Conservation (phyloP, 1,139 yeast genomes). For the Suhomyces coccinellae region DNA sequence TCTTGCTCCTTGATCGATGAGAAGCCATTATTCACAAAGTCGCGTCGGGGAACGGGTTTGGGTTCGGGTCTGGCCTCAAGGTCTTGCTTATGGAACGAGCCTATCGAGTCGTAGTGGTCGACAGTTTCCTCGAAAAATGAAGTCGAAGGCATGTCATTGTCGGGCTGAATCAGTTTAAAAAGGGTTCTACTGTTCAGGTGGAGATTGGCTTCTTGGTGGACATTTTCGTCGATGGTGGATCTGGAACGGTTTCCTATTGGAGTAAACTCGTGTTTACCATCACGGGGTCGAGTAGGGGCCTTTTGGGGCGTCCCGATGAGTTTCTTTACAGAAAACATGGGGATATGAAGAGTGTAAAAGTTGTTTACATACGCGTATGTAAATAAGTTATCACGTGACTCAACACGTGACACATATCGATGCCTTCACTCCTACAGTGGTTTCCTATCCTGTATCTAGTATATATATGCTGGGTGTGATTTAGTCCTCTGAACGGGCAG, state of each 20-base stretch:
- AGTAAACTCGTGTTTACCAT: slow-evolving; percentile 36
- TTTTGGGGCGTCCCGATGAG: slow-evolving; percentile 33
- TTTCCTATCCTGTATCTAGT: no score
- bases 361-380: slow-evolving; percentile 9
- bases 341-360: neutral
- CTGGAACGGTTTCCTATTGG: slow-evolving; percentile 37
- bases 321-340: slow-evolving; percentile 20
- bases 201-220: slow-evolving; percentile 1
- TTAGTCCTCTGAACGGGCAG: neutral
- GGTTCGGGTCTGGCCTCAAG: neutral
- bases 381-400: neutral
- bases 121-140: slow-evolving; percentile 34
- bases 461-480: neutral
- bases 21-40: slow-evolving; percentile 27
- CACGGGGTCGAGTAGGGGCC: slow-evolving; percentile 4
- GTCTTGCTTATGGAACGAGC: slow-evolving; percentile 5
- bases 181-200: slow-evolving; percentile 10
- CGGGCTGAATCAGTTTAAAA: slow-evolving; percentile 17
- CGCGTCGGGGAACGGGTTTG: slow-evolving; percentile 13
- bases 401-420: neutral
- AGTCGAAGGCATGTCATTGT: slow-evolving; percentile 10
- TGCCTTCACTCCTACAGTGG: no score
- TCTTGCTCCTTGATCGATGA: slow-evolving; percentile 55
- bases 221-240: slow-evolving; percentile 10
- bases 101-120: slow-evolving; percentile 22